Evolutionary conservation across 176 grass and related monocot genomes (phyloP).

Genomic region (Triticum turgidum): DNA sequence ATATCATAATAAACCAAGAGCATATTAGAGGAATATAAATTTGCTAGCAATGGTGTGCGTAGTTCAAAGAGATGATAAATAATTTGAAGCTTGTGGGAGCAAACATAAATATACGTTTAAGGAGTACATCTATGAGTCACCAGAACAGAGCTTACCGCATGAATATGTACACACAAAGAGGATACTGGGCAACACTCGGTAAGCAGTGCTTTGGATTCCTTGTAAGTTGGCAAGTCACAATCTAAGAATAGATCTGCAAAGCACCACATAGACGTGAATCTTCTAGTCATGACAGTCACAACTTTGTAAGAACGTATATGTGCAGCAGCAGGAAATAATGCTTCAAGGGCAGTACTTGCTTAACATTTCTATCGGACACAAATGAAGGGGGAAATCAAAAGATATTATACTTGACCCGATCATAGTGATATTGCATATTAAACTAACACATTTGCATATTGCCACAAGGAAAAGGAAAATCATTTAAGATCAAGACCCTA

Average conservation of each 20-base stretch:
- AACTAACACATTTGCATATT: not conserved
- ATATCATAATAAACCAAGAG: not conserved
- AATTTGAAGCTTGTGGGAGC: not conserved
- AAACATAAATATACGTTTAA: too few relatives aligned
- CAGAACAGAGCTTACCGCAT: not conserved
- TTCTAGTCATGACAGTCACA: not conserved
- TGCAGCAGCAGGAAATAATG: not conserved
- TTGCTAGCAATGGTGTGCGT: not conserved
- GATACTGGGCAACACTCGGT: not conserved
- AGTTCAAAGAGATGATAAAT: not conserved
- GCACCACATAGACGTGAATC: not conserved
- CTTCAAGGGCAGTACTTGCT: too few relatives aligned
- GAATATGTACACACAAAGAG: not conserved
- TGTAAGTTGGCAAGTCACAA: not conserved
- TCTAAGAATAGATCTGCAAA: not conserved
- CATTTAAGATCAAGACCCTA: too few relatives aligned
- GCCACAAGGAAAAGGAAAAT: too few relatives aligned
- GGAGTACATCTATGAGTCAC: not conserved
- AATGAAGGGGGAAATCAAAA: too few relatives aligned
- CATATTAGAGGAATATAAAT: not conserved
- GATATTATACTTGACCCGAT: not conserved
- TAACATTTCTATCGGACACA: too few relatives aligned
- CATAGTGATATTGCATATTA: not conserved
- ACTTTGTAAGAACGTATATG: not conserved
- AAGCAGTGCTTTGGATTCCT: not conserved